phyloP scores from a whole-genome alignment of 768 basidiomycete genomes.

The Tylopilus rubrobrunneus region DNA sequence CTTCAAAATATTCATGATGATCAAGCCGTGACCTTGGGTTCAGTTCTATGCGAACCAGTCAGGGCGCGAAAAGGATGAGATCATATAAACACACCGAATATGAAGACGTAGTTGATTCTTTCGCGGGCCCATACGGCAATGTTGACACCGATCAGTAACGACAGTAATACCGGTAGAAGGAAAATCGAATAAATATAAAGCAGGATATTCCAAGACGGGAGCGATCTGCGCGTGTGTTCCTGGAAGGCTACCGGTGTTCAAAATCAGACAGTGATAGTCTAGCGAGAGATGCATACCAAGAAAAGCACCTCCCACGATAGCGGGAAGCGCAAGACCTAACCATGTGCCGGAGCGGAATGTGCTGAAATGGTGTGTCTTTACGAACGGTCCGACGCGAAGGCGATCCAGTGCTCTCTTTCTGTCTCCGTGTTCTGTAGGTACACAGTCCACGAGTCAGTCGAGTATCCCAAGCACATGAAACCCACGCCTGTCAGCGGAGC shows the following conservation, averaged over 20 bases:
- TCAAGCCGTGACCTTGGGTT: slow-evolving; percentile 70
- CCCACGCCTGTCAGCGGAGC: no score
- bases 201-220: slow-evolving; percentile 72
- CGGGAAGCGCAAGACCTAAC: slow-evolving; percentile 70
- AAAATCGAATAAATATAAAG: slow-evolving; percentile 77
- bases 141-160: slow-evolving; percentile 76
- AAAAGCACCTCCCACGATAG: slow-evolving; percentile 59
- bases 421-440: slow-evolving; percentile 58
- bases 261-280: not conserved
- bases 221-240: slow-evolving; percentile 42
- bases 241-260: slow-evolving; percentile 46
- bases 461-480: not conserved
- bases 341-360: slow-evolving; percentile 70
- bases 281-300: slow-evolving; percentile 36
- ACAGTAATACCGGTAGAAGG: slow-evolving; percentile 70
- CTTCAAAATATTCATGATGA: slow-evolving; percentile 72
- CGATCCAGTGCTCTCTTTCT: slow-evolving; percentile 68
- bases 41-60: slow-evolving; percentile 45
- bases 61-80: not conserved
- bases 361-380: slow-evolving; percentile 65
- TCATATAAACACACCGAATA: slow-evolving; percentile 61
- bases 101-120: slow-evolving; percentile 89
- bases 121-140: slow-evolving; percentile 68
- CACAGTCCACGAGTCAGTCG: not conserved
- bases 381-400: slow-evolving; percentile 50